These are phyloP conservation scores for Gossypium davidsonii DNA, from an alignment of 441 rosid genomes.

Conservation along the genomic window DNA sequence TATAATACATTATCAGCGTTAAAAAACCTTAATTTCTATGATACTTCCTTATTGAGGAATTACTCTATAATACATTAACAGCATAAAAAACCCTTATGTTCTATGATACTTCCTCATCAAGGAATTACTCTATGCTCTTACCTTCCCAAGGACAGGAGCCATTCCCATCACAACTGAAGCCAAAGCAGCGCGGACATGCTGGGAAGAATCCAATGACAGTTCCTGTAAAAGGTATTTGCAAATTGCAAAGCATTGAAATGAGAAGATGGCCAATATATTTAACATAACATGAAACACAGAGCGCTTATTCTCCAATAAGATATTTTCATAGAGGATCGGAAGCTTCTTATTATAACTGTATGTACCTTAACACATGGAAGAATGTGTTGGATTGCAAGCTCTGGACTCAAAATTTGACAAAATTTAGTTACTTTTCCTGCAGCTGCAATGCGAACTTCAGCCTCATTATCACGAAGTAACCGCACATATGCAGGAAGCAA, in stretches of 20 bases:
- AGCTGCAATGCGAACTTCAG: conserved; percentile 98
- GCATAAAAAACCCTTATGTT: not conserved
- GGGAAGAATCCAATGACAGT: conserved; percentile 88
- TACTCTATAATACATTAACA: not conserved
- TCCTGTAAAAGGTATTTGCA: conserved; percentile 43
- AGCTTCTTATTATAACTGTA: conserved; percentile 4
- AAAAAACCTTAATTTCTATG: not conserved
- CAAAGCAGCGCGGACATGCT: conserved; percentile 93
- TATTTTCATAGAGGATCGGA: not conserved
- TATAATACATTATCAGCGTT: not conserved
- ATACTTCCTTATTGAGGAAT: not conserved
- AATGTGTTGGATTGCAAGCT: conserved; percentile 73
- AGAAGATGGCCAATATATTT: conserved; percentile 4
- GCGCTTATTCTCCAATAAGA: not conserved
- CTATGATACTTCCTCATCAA: not conserved
- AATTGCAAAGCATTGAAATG: conserved; percentile 12
- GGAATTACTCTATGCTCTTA: conserved; percentile 21
- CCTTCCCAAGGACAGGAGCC: conserved; percentile 97
- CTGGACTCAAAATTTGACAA: conserved; percentile 79
- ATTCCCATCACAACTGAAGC: conserved; percentile 98
- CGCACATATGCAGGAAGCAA: conserved; percentile 92
- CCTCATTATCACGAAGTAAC: conserved; percentile 91
- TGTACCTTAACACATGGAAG: conserved; percentile 90
- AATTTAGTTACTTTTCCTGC: conserved; percentile 91
- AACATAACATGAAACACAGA: not conserved